phyloP scores from a whole-genome alignment of 805 yeast species.

The Debaryomyces tyrocola region DNA sequence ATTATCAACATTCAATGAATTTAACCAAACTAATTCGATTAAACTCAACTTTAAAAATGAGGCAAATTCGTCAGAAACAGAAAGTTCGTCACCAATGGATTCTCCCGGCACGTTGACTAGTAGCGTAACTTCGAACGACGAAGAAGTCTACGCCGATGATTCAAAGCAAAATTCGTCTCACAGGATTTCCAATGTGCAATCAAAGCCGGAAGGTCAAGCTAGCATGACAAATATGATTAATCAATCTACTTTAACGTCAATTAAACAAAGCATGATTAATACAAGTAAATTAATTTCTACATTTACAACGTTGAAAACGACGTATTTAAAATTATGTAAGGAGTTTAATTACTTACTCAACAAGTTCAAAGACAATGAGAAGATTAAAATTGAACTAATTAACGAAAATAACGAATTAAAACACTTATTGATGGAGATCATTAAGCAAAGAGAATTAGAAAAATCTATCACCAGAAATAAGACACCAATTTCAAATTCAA shows the following conservation, averaged over 20 bases:
- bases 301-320: slow-evolving; percentile 32
- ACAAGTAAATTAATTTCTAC: slow-evolving; percentile 27
- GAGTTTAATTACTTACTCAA: slow-evolving; percentile 36
- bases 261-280: slow-evolving; percentile 24
- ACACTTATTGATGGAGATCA: slow-evolving; percentile 26
- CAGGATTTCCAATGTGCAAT: neutral
- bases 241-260: slow-evolving; percentile 14
- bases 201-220: neutral
- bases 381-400: slow-evolving; percentile 32
- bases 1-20: slow-evolving; percentile 12
- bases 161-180: neutral
- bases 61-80: slow-evolving; percentile 2
- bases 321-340: slow-evolving; percentile 38
- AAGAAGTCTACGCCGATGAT: neutral
- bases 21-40: slow-evolving; percentile 2
- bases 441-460: slow-evolving; percentile 21
- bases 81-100: slow-evolving; percentile 12
- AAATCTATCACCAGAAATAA: neutral
- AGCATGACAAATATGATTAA: slow-evolving; percentile 3
- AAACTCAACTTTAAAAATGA: neutral
- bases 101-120: slow-evolving; percentile 9
- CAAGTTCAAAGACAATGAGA: slow-evolving; percentile 38
- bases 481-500: neutral
- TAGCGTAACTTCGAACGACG: slow-evolving; percentile 8
- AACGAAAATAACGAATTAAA: slow-evolving; percentile 36